A percentile compares a stretch with the other conserved stretches of the same genome.
These are phyloP conservation scores for Papilionanthe hybrid DNA, from an alignment of 116 monocot genomes.

Conservation along the genomic window DNA sequence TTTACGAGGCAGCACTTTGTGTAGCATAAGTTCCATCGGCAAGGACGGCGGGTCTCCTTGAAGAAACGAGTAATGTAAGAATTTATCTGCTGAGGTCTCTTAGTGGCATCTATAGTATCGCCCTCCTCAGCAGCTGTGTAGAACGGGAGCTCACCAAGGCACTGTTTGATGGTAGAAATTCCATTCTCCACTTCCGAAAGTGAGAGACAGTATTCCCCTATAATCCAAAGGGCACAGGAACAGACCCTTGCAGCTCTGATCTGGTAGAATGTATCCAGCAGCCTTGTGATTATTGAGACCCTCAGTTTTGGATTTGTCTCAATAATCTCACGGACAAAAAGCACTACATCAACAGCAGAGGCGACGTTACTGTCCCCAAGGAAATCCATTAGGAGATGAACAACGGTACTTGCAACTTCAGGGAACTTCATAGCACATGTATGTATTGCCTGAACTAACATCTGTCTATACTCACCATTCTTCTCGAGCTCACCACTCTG, in stretches of 20 bases:
- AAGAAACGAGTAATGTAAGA: constrained; percentile 54
- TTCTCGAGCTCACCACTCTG: constrained; percentile 88
- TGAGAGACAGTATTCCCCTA: constrained; percentile 86
- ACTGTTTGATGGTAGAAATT: constrained; percentile 78
- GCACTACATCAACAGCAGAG: constrained; percentile 79
- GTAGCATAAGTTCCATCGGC: constrained; percentile 88
- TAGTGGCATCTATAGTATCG: constrained; percentile 34
- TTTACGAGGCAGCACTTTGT: constrained; percentile 77
- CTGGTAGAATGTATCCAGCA: constrained; percentile 88
- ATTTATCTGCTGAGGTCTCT: constrained; percentile 35
- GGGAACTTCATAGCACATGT: constrained; percentile 88
- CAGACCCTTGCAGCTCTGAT: constrained; percentile 80
- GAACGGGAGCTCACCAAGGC: constrained; percentile 89
- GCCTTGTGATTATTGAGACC: constrained; percentile 77
- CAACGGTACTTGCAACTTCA: constrained; percentile 85
- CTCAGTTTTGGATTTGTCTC: constrained; percentile 87
- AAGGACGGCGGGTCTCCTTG: constrained; percentile 66
- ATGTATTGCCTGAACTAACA: constrained; percentile 92
- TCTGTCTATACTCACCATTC: constrained; percentile 89
- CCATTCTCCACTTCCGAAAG: constrained; percentile 82
- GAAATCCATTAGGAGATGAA: constrained; percentile 92
- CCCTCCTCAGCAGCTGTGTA: constrained; percentile 51
- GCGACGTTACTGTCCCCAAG: constrained; percentile 86
- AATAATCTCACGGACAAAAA: constrained; percentile 87
- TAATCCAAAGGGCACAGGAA: constrained; percentile 86